phyloP scores from a whole-genome alignment of 768 basidiomycete species.

The Termitomyces sp. region DNA sequence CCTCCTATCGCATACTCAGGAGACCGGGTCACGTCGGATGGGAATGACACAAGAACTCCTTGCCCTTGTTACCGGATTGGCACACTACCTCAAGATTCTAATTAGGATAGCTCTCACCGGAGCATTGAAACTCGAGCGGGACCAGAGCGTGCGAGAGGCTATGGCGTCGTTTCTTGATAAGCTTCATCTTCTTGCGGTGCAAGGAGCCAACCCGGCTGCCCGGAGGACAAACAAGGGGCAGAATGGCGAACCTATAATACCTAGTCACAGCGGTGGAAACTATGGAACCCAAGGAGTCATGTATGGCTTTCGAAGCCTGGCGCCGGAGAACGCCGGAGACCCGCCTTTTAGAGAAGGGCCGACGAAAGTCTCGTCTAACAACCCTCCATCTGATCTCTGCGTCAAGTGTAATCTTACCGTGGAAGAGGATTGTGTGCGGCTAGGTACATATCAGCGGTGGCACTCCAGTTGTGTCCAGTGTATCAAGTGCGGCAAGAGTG shows the following conservation, averaged over 20 bases:
- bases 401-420: constrained; percentile 85
- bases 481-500: constrained; percentile 67
- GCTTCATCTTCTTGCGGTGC: constrained; percentile 84
- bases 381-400: constrained; percentile 87
- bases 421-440: constrained; percentile 93
- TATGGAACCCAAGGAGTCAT: constrained; percentile 81
- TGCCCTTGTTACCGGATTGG: constrained; percentile 96
- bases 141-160: constrained; percentile 75
- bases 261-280: constrained; percentile 43
- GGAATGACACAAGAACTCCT: constrained; percentile 97
- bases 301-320: constrained; percentile 89
- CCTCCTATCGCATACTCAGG: constrained; percentile 90
- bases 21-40: constrained; percentile 85
- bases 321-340: constrained; percentile 88
- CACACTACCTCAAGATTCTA: constrained; percentile 98
- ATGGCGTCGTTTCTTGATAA: constrained; percentile 90
- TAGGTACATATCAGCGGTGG: constrained; percentile 97
- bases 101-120: constrained; percentile 97
- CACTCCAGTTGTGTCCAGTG: constrained; percentile 94
- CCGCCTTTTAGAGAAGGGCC: constrained; percentile 62
- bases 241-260: constrained; percentile 55
- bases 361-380: constrained; percentile 51
- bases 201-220: constrained; percentile 76
- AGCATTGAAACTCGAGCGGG: constrained; percentile 91
- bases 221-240: constrained; percentile 71